phyloP scores from a whole-genome alignment of 2,329 filamentous ascomycete genomes.

The Elsinoe batatas region DNA sequence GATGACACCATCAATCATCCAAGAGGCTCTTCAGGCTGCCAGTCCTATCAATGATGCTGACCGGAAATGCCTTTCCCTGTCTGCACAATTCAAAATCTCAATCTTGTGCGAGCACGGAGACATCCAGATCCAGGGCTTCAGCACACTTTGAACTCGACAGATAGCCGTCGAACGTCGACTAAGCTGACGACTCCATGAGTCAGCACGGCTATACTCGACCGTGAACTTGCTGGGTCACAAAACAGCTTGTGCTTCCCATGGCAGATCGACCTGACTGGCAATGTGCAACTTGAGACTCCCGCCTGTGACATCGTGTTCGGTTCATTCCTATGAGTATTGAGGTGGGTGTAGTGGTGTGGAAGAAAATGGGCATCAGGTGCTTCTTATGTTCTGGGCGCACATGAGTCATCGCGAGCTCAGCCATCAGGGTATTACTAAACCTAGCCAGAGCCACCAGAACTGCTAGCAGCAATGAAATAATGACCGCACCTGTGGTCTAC shows the following conservation, averaged over 20 bases:
- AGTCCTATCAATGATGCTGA: not conserved
- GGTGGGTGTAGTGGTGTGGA: too few relatives aligned
- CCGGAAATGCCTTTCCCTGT: not conserved
- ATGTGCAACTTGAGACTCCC: too few relatives aligned
- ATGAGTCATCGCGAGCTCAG: not conserved
- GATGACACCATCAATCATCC: not conserved
- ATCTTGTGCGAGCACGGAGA: not conserved
- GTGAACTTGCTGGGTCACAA: too few relatives aligned
- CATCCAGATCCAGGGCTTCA: too few relatives aligned
- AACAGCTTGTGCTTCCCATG: too few relatives aligned
- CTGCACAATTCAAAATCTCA: not conserved
- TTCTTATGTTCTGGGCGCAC: not conserved
- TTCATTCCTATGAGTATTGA: too few relatives aligned
- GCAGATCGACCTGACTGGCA: too few relatives aligned
- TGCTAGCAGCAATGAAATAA: not conserved
- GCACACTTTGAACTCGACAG: not conserved
- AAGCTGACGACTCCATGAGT: too few relatives aligned
- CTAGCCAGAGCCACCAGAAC: not conserved
- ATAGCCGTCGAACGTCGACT: not conserved
- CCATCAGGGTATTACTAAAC: slow-evolving; percentile 7
- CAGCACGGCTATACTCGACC: too few relatives aligned
- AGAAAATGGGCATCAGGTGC: not conserved
- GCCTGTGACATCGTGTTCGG: not conserved
- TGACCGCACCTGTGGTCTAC: not conserved
- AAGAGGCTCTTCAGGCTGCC: not conserved